Conservation (phyloP, 805 yeast genomes). For the Candida koratica region DNA sequence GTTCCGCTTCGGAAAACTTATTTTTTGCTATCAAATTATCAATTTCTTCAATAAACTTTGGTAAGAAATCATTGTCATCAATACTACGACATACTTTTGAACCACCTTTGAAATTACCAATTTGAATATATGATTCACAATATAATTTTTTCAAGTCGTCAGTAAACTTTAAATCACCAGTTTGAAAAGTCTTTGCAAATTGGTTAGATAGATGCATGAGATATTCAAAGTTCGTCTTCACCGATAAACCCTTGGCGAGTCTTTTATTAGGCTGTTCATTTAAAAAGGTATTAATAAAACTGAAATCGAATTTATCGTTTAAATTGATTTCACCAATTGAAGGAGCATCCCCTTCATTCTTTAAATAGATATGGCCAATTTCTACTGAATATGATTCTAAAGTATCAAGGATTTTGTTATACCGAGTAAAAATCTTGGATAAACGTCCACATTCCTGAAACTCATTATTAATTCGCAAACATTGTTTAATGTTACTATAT, state of each 20-base stretch:
- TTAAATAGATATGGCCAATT: slow-evolving; percentile 23
- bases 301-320: slow-evolving; percentile 22
- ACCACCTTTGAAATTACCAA: slow-evolving; percentile 19
- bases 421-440: slow-evolving; percentile 50
- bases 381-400: slow-evolving; percentile 44
- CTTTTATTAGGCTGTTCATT: slow-evolving; percentile 15
- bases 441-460: slow-evolving; percentile 52
- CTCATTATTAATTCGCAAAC: slow-evolving; percentile 78
- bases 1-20: slow-evolving; percentile 38
- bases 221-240: slow-evolving; percentile 41
- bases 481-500: slow-evolving; percentile 52
- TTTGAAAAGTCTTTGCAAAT: slow-evolving; percentile 21
- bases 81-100: slow-evolving; percentile 23
- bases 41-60: slow-evolving; percentile 33
- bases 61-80: slow-evolving; percentile 30
- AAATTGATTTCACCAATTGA: slow-evolving; percentile 24
- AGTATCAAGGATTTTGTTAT: slow-evolving; percentile 35
- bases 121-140: slow-evolving; percentile 38
- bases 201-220: slow-evolving; percentile 34
- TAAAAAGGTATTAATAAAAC: slow-evolving; percentile 21
- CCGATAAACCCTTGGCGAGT: slow-evolving; percentile 26
- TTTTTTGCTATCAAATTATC: slow-evolving; percentile 33
- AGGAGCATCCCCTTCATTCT: slow-evolving; percentile 6
- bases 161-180: slow-evolving; percentile 18
- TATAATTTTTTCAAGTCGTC: slow-evolving; percentile 34